Base-by-base conservation (phyloP, 257 asterid species). In the Rhazya stricta region DNA sequence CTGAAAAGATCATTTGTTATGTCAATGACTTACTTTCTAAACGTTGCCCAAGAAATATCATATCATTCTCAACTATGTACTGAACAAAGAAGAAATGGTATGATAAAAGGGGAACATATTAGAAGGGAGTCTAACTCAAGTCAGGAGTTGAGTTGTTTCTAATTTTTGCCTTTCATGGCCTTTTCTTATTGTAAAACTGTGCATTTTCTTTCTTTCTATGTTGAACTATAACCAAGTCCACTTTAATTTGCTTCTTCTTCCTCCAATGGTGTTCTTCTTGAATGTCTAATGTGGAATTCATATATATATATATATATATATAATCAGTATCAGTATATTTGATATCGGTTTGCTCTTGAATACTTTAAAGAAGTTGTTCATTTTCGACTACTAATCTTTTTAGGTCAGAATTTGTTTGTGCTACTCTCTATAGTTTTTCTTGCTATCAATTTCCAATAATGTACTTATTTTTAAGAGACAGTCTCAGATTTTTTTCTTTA, bases 151-250 rank as follows among this genome's bases (percentile, higher is more conserved):
- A 53, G 42, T 34, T 75, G 34, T 68, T 68, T 39, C 69, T 67
- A 56, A 54, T 51, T 27, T 66, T 67, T 66, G 65, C 51, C 39
- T 66, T 76, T 76, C 18, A 37, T 39, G 23, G 57, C 30, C 30
- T 46, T 19, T 32, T 23, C 37, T 39, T 41, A 19, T 41, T 16
- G 23, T 27, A 51, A 51, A 42, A 29, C 8, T 68, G 32, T 76
- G 58, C 48, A 42, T 54, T 76, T 67, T 39, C 66, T n/a, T 37
- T 37, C 8, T n/a, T 15, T 69, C 5, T 69, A 8, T 48, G 34
- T 27, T 69, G 25, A 67, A 7, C 0, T 32, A 19, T 21, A 21
- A 18, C 9, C 51, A 39, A 37, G 67, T 9, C 3, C 30, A 60
- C 9, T 19, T 39, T 66, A n/a, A n/a, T n/a, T n/a, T n/a, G n/a